Evolutionary conservation across 495 filamentous ascomycete genomes (phyloP).

Genomic region (Talaromyces stipitatus): DNA sequence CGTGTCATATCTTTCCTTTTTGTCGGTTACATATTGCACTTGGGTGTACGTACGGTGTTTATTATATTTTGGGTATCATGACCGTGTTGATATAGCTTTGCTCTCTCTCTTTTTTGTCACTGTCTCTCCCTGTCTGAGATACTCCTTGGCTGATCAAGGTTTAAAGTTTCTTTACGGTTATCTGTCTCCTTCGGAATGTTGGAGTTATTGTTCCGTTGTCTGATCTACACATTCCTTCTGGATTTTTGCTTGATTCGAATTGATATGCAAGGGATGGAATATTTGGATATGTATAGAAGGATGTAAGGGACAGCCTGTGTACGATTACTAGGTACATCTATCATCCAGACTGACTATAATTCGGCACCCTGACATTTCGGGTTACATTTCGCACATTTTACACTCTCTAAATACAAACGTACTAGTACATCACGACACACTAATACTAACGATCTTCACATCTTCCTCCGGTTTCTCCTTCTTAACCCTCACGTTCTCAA

Average conservation of each 20-base stretch:
- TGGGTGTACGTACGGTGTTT: not conserved
- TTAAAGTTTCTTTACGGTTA: not conserved
- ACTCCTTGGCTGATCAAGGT: too few relatives aligned
- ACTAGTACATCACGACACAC: constrained; percentile 15
- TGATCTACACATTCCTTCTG: too few relatives aligned
- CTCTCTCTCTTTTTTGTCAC: not conserved
- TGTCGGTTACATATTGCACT: not conserved
- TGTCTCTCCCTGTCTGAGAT: not conserved
- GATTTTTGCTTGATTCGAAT: not conserved
- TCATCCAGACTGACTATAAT: too few relatives aligned
- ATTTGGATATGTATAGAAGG: not conserved
- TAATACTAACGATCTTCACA: constrained; percentile 92
- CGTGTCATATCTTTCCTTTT: not conserved
- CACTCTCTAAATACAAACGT: not conserved
- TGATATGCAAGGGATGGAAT: not conserved
- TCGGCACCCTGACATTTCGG: not conserved
- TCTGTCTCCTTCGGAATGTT: not conserved
- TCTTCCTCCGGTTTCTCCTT: constrained; percentile 97
- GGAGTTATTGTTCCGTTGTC: not conserved
- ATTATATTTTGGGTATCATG: not conserved
- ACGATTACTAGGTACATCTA: not conserved
- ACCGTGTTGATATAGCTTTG: not conserved
- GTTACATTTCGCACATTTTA: not conserved
- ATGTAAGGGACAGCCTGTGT: not conserved
- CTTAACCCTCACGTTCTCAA: constrained; percentile 84